These are phyloP conservation scores for Phytophthora uliginosa DNA, from an alignment of 352 stramenopile genomes.

Conservation along the genomic window DNA sequence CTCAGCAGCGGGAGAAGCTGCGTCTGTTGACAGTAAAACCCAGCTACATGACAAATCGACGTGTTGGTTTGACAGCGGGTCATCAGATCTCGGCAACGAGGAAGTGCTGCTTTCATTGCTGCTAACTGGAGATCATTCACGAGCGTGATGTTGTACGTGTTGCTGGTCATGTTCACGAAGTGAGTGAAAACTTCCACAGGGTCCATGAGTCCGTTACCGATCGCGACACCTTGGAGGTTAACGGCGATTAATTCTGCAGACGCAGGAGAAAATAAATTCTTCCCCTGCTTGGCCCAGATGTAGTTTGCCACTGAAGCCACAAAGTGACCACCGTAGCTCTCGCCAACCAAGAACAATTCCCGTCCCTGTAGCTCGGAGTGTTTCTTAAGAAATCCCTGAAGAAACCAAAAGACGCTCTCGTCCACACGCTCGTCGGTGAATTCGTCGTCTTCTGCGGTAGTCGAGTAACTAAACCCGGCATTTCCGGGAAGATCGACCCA, in stretches of 20 bases:
- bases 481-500: constrained; percentile 59
- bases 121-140: constrained; percentile 32
- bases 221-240: constrained; percentile 52
- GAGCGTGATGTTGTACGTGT: constrained; percentile 57
- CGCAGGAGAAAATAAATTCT: constrained; percentile 1
- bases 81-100: constrained; percentile 36
- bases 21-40: constrained; percentile 44
- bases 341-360: constrained; percentile 61
- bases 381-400: constrained; percentile 62
- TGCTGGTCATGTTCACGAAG: constrained; percentile 50
- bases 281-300: constrained; percentile 44
- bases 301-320: constrained; percentile 51
- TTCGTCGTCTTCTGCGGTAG: constrained; percentile 39
- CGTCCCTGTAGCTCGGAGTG: constrained; percentile 52
- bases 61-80: constrained; percentile 26
- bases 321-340: constrained; percentile 74
- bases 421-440: constrained; percentile 43
- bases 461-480: constrained; percentile 55
- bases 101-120: constrained; percentile 28
- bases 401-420: constrained; percentile 68
- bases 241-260: constrained; percentile 25
- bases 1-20: constrained; percentile 48
- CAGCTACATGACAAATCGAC: constrained; percentile 29
- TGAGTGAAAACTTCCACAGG: constrained; percentile 32
- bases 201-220: constrained; percentile 53